Evolutionary conservation across 805 yeast species (phyloP).

Genomic region (Teunomyces cretensis): DNA sequence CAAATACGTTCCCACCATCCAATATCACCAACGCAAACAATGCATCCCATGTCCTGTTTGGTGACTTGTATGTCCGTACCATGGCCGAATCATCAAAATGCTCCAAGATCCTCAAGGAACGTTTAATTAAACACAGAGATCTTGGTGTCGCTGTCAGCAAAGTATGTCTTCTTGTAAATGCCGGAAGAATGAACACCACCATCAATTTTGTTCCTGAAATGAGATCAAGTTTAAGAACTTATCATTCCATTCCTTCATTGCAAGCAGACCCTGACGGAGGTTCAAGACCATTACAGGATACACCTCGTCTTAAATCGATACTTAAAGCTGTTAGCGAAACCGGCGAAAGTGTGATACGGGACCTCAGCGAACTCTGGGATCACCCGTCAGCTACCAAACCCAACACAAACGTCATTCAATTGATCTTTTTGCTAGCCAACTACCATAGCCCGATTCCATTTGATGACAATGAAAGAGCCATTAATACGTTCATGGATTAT

Average conservation of each 20-base stretch:
- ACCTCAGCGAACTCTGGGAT: constrained; percentile 45
- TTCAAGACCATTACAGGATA: constrained; percentile 82
- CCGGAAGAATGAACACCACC: constrained; percentile 94
- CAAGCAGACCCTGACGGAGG: constrained; percentile 63
- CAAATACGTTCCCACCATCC: constrained; percentile 53
- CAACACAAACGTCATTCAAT: constrained; percentile 65
- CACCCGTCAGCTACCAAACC: constrained; percentile 33
- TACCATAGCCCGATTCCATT: constrained; percentile 49
- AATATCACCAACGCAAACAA: constrained; percentile 35
- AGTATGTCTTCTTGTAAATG: constrained; percentile 82
- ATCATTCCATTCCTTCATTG: constrained; percentile 88
- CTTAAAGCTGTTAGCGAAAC: constrained; percentile 80
- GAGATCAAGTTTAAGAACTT: constrained; percentile 90
- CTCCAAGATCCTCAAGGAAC: constrained; percentile 78
- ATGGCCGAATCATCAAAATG: constrained; percentile 81
- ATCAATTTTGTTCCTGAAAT: constrained; percentile 92
- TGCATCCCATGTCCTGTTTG: constrained; percentile 62
- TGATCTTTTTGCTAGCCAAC: constrained; percentile 72
- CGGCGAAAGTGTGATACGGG: constrained; percentile 50
- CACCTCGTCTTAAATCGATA: constrained; percentile 89
- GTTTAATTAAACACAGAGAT: constrained; percentile 60
- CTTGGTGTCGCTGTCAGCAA: constrained; percentile 72
- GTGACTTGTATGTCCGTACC: constrained; percentile 79
- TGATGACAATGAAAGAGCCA: constrained; percentile 13
- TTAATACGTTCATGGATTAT: constrained; percentile 64